phyloP scores from a whole-genome alignment of 257 asterid genomes.

The Sherardia arvensis region DNA sequence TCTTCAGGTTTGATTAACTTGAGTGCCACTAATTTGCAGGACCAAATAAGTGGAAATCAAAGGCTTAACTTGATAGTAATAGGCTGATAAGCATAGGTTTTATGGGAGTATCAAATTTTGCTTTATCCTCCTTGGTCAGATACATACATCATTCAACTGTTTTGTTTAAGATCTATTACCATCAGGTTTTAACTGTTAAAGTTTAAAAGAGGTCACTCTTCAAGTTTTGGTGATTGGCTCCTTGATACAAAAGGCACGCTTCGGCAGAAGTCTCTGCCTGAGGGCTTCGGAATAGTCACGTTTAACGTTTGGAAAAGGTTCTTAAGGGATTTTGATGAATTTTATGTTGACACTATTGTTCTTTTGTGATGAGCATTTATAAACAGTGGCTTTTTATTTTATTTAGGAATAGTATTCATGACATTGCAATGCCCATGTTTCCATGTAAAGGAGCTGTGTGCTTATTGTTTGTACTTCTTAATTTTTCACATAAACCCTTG shows the following conservation, averaged over 20 bases:
- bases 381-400: neutral
- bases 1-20: neutral
- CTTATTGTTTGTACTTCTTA: neutral
- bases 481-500: neutral
- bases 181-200: neutral
- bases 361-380: no score
- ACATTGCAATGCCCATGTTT: neutral
- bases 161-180: neutral
- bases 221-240: neutral
- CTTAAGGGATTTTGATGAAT: neutral
- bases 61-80: neutral
- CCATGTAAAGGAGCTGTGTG: neutral
- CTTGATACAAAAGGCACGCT: neutral
- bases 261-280: neutral
- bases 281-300: neutral
- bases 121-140: neutral
- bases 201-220: neutral
- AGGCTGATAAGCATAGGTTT: neutral
- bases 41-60: neutral
- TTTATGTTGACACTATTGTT: neutral
- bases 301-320: neutral
- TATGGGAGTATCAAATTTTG: neutral
- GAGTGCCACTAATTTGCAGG: neutral
- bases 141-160: neutral
- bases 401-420: neutral